Conservation (phyloP, 2,329 filamentous ascomycete genomes). For the Aspergillus novoparasiticus region DNA sequence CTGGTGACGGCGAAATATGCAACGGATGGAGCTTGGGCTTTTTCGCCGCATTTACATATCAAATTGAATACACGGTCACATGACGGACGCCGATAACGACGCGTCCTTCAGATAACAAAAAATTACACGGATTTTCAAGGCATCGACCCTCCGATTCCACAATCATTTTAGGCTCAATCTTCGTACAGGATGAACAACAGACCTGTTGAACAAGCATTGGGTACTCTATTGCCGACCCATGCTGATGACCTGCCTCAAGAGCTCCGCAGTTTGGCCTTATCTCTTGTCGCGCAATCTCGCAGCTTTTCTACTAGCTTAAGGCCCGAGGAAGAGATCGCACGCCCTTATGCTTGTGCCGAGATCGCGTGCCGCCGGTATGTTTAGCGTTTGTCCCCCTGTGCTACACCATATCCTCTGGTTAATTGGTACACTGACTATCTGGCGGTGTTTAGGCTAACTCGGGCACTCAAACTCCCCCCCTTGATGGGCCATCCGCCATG, state of each 20-base stretch:
- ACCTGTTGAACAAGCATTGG: slow-evolving; percentile 71
- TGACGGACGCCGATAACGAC: slow-evolving; percentile 6
- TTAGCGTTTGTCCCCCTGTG: background rate
- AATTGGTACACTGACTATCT: background rate
- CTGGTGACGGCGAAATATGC: slow-evolving; percentile 10
- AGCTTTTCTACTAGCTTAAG: slow-evolving; percentile 76
- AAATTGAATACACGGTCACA: slow-evolving; percentile 12
- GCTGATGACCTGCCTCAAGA: slow-evolving; percentile 66
- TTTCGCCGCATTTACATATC: background rate
- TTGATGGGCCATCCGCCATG: slow-evolving; percentile 77
- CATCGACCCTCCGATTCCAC: background rate
- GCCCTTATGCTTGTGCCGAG: slow-evolving; percentile 81
- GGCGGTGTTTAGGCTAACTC: slow-evolving; percentile 66
- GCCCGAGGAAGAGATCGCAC: slow-evolving; percentile 83
- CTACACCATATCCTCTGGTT: background rate
- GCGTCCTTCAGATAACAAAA: background rate
- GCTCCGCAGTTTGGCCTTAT: slow-evolving; percentile 71
- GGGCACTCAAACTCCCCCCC: slow-evolving; percentile 72
- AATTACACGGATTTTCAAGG: background rate
- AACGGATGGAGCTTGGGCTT: background rate
- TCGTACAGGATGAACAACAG: slow-evolving; percentile 64
- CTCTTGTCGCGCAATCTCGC: slow-evolving; percentile 78
- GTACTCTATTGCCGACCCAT: slow-evolving; percentile 73
- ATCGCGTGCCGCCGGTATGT: slow-evolving; percentile 81
- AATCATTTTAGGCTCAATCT: background rate